phyloP scores from a whole-genome alignment of 805 yeast genomes.

The Metschnikowia reukaufii region DNA sequence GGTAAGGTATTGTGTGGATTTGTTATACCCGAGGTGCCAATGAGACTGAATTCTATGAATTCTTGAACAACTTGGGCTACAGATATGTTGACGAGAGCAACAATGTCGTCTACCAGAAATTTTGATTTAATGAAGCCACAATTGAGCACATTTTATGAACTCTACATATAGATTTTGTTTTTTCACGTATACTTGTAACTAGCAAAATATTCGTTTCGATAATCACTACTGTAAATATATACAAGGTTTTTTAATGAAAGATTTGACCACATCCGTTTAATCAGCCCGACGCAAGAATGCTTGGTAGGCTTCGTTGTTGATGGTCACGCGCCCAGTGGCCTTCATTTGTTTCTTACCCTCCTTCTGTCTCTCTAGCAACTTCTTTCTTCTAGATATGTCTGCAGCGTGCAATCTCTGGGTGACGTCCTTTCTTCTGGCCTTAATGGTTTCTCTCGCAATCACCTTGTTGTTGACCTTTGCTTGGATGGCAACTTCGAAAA shows the following conservation, averaged over 20 bases:
- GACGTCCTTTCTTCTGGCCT: conserved; percentile 94
- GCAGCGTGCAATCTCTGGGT: conserved; percentile 90
- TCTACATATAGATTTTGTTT: no score
- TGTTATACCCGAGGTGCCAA: conserved; percentile 72
- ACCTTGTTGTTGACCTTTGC: conserved; percentile 80
- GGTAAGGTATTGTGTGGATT: conserved; percentile 92
- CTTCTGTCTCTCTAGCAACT: conserved; percentile 82
- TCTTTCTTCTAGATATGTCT: conserved; percentile 86
- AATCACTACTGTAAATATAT: no score
- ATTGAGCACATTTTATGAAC: no score
- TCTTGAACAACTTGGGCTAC: conserved; percentile 73
- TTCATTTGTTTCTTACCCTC: conserved; percentile 90
- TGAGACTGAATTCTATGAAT: conserved; percentile 60
- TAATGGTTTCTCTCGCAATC: conserved; percentile 88
- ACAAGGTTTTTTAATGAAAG: conserved; percentile 3
- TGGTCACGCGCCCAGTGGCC: conserved; percentile 71
- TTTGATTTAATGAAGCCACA: conserved; percentile 41
- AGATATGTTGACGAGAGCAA: conserved; percentile 77
- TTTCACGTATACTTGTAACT: no score
- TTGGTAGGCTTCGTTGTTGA: conserved; percentile 85
- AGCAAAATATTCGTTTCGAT: no score
- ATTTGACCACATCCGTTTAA: conserved; percentile 9
- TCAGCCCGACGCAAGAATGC: conserved; percentile 60
- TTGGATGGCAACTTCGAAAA: conserved; percentile 90
- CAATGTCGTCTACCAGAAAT: conserved; percentile 80